These are phyloP conservation scores for Podaxis sp. DNA, from an alignment of 768 basidiomycete genomes.

Conservation along the genomic window DNA sequence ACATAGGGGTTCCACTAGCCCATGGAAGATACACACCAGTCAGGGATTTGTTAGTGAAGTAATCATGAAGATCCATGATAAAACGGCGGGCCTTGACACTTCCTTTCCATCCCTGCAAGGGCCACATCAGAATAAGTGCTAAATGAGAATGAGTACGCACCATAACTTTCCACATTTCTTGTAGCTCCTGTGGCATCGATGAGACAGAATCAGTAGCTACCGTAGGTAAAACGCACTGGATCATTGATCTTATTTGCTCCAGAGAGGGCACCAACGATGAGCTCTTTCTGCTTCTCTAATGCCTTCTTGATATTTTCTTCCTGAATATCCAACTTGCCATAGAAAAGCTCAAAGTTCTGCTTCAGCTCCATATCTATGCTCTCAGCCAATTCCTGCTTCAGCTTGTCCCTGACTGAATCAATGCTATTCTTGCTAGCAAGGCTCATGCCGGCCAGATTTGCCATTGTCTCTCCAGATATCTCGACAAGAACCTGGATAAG, in stretches of 20 bases:
- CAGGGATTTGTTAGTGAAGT: neutral
- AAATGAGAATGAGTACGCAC: neutral
- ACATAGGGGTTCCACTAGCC: neutral
- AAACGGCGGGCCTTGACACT: constrained; percentile 51
- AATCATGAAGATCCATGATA: neutral
- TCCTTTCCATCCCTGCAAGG: constrained; percentile 46
- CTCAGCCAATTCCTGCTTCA: neutral
- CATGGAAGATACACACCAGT: neutral
- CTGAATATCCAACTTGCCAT: constrained; percentile 26
- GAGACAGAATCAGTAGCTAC: neutral
- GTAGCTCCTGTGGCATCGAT: neutral
- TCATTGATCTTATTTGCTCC: constrained; percentile 17
- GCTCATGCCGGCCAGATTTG: constrained; percentile 12
- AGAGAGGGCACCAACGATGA: neutral
- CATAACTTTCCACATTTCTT: too few relatives aligned
- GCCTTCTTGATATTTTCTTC: neutral
- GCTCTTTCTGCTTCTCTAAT: neutral
- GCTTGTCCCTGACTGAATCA: neutral
- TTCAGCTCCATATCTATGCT: neutral
- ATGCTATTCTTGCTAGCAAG: neutral
- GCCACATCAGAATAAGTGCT: neutral
- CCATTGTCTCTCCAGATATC: constrained; percentile 25
- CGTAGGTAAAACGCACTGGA: too few relatives aligned
- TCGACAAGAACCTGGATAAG: constrained; percentile 29
- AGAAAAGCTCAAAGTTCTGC: constrained; percentile 30